A percentile compares a stretch with the other conserved stretches of the same genome.
phyloP scores from a whole-genome alignment of 306 rosid genomes.

The Cicer yamashitae region DNA sequence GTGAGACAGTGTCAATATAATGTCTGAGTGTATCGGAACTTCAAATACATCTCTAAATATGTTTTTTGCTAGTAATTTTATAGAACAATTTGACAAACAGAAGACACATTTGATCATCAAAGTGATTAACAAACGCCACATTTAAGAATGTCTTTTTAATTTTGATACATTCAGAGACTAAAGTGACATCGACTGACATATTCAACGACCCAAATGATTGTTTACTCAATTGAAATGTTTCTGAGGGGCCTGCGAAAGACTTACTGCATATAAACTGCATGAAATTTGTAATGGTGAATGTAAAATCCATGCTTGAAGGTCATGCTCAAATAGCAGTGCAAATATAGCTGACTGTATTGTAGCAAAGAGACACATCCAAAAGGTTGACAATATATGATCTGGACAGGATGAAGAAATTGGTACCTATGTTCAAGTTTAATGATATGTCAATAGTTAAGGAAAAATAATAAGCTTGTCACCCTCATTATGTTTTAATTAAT shows the following conservation, averaged over 20 bases:
- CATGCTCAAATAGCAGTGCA: slow-evolving; percentile 52
- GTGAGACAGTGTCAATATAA: too few species aligned
- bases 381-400: slow-evolving; percentile 60
- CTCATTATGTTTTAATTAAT: too few species aligned
- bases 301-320: slow-evolving; percentile 55
- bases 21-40: too few species aligned
- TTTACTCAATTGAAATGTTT: background rate
- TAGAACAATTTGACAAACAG: too few species aligned
- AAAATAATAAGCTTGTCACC: background rate
- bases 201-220: background rate
- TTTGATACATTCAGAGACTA: too few species aligned
- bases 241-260: slow-evolving; percentile 26
- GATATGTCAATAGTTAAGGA: slow-evolving; percentile 13
- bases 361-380: slow-evolving; percentile 71
- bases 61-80: too few species aligned
- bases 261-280: slow-evolving; percentile 72
- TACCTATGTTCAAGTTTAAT: slow-evolving; percentile 49
- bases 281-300: slow-evolving; percentile 55
- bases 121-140: too few species aligned
- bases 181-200: too few species aligned
- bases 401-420: slow-evolving; percentile 69
- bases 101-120: too few species aligned
- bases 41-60: too few species aligned
- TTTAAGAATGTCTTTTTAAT: too few species aligned
- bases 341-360: slow-evolving; percentile 54